Base-by-base conservation (phyloP, 75 land plant genomes). In the Adiantum capillusveneris region DNA sequence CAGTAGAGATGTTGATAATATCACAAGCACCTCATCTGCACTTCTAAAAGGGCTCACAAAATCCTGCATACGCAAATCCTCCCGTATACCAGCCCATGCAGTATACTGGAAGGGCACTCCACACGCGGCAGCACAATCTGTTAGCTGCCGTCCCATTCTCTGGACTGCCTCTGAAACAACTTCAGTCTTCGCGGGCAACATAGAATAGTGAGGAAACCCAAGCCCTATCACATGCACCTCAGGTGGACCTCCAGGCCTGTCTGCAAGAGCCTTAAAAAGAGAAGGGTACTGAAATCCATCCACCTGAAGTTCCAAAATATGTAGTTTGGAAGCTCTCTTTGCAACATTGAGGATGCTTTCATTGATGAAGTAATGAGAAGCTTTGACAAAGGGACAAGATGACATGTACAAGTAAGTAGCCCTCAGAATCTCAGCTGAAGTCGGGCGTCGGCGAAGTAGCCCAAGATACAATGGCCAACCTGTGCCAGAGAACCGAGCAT, bases 211-310 rank as follows among this genome's bases (percentile, higher is more conserved):
- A 17, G 95, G 87, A 29, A 73, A 58, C 53, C 88, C 91, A 31
- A 89, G 81, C 25, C 91, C 95, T 51, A 92, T 86, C 0, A 89
- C 79, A 11, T 84, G 78, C 30, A 89, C 75, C 51, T 68, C 68
- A 19, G 87, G 95, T 39, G 95, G 84, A 9, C 95, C 91, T 59
- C 82, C 82, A 27, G 70, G 64, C 14, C 73, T 67, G 5, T 30
- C 46, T 12, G 87, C 62, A 6, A 89, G 70, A 21, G 67, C 64
- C 24, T 78, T 62, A 34, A 89, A 45, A 31, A 89, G 67, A 57
- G 70, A 75, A 9, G 95, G 95, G 86, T 92, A 89, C 28, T 75
- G 80, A 44, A 86, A 78, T 25, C 95, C 95, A 66, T 80, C 88
- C 5, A 86, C 60, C 1, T 69, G 69, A 48, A 76, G 66, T 60